phyloP scores from a whole-genome alignment of 2,329 filamentous ascomycete species.

The Tolypocladium inflatum region DNA sequence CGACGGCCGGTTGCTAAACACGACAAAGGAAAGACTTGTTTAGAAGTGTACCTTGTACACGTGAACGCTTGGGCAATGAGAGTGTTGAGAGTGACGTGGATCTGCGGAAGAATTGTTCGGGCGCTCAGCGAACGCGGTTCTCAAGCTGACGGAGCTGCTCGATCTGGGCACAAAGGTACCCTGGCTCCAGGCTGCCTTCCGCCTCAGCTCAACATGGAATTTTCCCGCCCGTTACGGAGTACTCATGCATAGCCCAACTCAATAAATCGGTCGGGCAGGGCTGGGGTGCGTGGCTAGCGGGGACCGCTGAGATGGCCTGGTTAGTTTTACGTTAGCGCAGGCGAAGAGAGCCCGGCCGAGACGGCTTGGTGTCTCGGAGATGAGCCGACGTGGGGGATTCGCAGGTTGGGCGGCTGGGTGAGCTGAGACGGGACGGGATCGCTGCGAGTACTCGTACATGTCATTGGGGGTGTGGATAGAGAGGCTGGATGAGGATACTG shows the following conservation, averaged over 20 bases:
- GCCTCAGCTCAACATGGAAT: background rate
- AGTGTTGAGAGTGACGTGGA: background rate
- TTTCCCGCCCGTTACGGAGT: background rate
- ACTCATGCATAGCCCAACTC: background rate
- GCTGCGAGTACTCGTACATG: background rate
- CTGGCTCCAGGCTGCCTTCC: background rate
- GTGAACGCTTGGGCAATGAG: background rate
- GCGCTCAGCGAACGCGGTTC: background rate
- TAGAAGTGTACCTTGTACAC: background rate
- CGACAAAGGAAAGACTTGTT: background rate
- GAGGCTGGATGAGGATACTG: background rate
- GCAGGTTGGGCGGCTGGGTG: background rate
- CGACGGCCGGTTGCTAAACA: background rate
- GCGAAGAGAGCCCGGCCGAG: background rate
- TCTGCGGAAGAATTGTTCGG: background rate
- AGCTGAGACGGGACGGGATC: background rate
- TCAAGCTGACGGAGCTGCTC: background rate
- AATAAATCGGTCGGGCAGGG: background rate
- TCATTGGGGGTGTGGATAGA: background rate
- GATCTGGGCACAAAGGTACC: too few species aligned
- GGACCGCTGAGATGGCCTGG: background rate
- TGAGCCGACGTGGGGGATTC: background rate
- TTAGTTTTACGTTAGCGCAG: background rate
- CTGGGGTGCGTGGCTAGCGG: background rate
- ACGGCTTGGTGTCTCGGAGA: background rate